phyloP scores from a whole-genome alignment of 1,284 basidiomycete genomes.

The Acaromyces ingoldii region DNA sequence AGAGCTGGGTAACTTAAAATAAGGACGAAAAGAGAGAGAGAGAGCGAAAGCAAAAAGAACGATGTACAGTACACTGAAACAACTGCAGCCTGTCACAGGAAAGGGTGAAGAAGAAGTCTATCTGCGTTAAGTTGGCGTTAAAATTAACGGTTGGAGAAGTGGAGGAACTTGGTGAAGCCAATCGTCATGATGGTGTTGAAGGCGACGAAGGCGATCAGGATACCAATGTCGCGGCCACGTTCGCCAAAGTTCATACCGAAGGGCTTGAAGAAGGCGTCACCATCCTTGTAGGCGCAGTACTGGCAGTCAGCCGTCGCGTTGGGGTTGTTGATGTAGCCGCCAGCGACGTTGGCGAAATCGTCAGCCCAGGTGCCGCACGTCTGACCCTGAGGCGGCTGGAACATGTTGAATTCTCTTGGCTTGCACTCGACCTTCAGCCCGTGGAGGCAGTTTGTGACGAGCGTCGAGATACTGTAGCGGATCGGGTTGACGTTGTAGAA shows the following conservation, averaged over 20 bases:
- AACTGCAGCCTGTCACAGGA: no score
- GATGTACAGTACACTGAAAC: no score
- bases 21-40: no score
- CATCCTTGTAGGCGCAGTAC: constrained; percentile 70
- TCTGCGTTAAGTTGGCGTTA: no score
- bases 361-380: constrained; percentile 61
- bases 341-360: constrained; percentile 55
- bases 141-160: constrained; percentile 27
- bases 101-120: no score
- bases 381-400: constrained; percentile 68
- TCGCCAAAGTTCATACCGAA: constrained; percentile 64
- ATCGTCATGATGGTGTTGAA: constrained; percentile 31
- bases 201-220: constrained; percentile 31
- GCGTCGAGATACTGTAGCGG: constrained; percentile 45
- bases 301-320: constrained; percentile 54
- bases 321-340: constrained; percentile 72
- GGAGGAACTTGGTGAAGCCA: constrained; percentile 19
- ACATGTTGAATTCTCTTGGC: constrained; percentile 59
- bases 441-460: constrained; percentile 74
- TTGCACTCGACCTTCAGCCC: constrained; percentile 67
- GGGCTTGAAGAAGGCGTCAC: constrained; percentile 67
- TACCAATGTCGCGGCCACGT: constrained; percentile 30
- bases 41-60: no score
- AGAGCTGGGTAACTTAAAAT: no score
- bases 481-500: constrained; percentile 44